phyloP scores from a whole-genome alignment of 169 alveolate genomes.

The Plasmodium ovale region DNA sequence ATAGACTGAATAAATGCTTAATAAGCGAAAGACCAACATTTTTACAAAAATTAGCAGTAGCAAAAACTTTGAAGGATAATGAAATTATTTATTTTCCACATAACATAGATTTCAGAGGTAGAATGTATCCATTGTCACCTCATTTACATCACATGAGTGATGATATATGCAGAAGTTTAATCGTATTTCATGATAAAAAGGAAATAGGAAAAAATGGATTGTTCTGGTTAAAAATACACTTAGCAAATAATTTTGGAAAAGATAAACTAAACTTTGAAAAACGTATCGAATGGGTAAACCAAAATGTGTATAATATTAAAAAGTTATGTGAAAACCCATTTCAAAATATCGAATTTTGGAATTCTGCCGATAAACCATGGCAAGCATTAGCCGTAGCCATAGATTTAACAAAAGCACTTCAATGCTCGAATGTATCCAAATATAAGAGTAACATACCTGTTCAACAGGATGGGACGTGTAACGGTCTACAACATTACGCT shows the following conservation, averaged over 20 bases:
- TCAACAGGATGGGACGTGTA: constrained; percentile 98
- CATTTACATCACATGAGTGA: constrained; percentile 96
- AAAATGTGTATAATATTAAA: constrained; percentile 81
- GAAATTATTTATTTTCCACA: constrained; percentile 95
- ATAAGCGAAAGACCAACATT: constrained; percentile 83
- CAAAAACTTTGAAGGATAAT: constrained; percentile 88
- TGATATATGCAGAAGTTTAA: constrained; percentile 95
- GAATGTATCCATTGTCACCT: constrained; percentile 97
- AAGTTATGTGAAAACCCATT: constrained; percentile 80
- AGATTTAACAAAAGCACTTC: constrained; percentile 89
- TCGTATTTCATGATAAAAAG: constrained; percentile 92
- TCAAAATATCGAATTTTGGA: constrained; percentile 92
- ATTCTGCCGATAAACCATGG: constrained; percentile 95
- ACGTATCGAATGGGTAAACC: constrained; percentile 90
- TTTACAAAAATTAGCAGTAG: constrained; percentile 86
- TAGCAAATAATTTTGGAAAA: constrained; percentile 94
- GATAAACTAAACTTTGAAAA: constrained; percentile 92
- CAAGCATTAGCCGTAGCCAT: constrained; percentile 93
- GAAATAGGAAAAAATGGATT: constrained; percentile 95
- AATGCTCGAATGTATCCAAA: constrained; percentile 88
- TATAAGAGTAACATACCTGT: constrained; percentile 92
- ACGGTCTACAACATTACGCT: constrained; percentile 97
- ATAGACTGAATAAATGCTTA: constrained; percentile 78
- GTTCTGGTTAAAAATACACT: constrained; percentile 95
- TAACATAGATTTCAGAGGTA: constrained; percentile 97